A percentile compares a stretch with the other conserved stretches of the same genome.
These are phyloP conservation scores for Carallia brachiata DNA, from an alignment of 345 rosid genomes.

Conservation along the genomic window DNA sequence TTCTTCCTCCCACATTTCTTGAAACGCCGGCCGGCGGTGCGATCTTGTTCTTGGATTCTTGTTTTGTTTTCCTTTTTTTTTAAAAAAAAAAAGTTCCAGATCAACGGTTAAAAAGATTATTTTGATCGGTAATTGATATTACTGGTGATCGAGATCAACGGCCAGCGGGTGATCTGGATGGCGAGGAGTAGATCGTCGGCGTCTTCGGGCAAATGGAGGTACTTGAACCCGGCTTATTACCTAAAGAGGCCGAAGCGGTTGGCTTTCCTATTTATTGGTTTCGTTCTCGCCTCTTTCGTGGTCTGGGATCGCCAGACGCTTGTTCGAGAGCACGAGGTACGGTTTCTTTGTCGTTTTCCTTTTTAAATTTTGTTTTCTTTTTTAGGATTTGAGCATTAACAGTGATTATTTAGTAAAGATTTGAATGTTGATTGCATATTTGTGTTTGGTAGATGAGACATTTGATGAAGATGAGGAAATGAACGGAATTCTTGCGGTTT, in stretches of 20 bases:
- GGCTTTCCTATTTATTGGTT: slow-evolving; percentile 65
- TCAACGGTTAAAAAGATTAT: no score
- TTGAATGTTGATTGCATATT: neutral
- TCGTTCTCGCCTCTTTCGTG: slow-evolving; percentile 53
- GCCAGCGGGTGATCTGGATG: slow-evolving; percentile 20
- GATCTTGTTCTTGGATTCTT: no score
- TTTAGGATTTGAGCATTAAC: no score
- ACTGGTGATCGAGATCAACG: neutral
- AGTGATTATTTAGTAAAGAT: neutral
- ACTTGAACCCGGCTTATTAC: slow-evolving; percentile 70
- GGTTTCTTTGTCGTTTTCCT: neutral
- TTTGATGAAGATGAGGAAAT: neutral
- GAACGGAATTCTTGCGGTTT: no score
- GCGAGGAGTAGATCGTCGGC: slow-evolving; percentile 50
- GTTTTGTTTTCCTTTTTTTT: no score
- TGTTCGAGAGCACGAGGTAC: slow-evolving; percentile 73
- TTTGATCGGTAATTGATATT: neutral
- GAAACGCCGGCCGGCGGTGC: no score
- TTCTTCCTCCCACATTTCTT: no score
- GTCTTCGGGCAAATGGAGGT: slow-evolving; percentile 42
- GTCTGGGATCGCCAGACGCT: slow-evolving; percentile 93
- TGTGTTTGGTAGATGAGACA: neutral
- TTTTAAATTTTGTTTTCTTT: neutral
- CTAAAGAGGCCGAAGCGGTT: slow-evolving; percentile 75
- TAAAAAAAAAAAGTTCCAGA: no score